phyloP scores from a whole-genome alignment of 768 basidiomycete species.

The Tephrocybe sp. region DNA sequence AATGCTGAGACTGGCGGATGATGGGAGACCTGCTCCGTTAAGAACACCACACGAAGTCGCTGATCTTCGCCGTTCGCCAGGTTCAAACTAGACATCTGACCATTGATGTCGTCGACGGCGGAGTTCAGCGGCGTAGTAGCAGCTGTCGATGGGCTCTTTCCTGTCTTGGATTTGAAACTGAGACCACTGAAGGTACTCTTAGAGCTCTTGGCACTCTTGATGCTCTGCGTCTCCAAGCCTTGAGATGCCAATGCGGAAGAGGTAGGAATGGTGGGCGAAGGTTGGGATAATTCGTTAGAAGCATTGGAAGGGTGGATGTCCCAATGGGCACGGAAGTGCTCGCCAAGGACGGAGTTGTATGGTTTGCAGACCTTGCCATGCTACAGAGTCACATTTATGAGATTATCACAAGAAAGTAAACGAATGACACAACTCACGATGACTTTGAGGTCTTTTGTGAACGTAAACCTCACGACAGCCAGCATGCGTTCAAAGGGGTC shows the following conservation, averaged over 20 bases:
- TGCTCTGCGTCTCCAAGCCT: conserved; percentile 50
- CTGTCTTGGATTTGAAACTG: conserved; percentile 51
- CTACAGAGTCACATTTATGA: conserved; percentile 33
- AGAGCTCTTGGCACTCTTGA: conserved; percentile 57
- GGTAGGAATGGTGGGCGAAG: conserved; percentile 41
- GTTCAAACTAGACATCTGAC: conserved; percentile 60
- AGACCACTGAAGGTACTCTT: conserved; percentile 59
- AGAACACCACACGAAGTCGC: conserved; percentile 60
- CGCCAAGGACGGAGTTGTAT: conserved; percentile 83
- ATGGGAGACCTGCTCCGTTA: conserved; percentile 95
- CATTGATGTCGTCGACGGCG: conserved; percentile 42
- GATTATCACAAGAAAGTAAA: conserved; percentile 3
- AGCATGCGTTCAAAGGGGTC: conserved; percentile 96
- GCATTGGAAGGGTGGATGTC: conserved; percentile 65
- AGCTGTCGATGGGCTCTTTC: conserved; percentile 53
- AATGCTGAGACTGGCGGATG: conserved; percentile 94
- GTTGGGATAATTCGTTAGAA: conserved; percentile 41
- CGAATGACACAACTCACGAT: conserved; percentile 51
- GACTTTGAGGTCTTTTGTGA: conserved; percentile 94
- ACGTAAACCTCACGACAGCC: conserved; percentile 83
- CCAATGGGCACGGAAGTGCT: conserved; percentile 89
- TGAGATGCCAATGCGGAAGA: conserved; percentile 21
- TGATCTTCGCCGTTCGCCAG: conserved; percentile 28
- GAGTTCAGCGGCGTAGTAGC: conserved; percentile 48
- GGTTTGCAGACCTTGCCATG: conserved; percentile 94